Evolutionary conservation across 2,329 filamentous ascomycete genomes (phyloP).

Genomic region (Alternaria ventricosa): DNA sequence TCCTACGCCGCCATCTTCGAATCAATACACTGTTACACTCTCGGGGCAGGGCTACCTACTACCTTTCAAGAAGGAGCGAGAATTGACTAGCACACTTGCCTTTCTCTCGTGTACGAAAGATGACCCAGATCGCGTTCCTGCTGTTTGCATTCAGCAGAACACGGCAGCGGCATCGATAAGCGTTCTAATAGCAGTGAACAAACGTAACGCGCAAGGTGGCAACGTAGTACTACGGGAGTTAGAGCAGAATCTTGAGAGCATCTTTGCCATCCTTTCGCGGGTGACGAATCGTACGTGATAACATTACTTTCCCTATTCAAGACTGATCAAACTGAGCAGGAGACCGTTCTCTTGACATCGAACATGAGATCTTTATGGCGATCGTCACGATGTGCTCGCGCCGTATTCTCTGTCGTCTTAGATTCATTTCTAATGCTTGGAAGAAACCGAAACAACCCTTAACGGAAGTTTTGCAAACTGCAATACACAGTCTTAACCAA

Average conservation of each 20-base stretch:
- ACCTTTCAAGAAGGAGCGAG: neutral
- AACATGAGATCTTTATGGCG: conserved; percentile 10
- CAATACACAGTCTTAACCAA: neutral
- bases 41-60: neutral
- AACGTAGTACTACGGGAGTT: neutral
- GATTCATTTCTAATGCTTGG: conserved; percentile 4
- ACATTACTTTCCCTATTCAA: neutral
- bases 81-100: conserved; percentile 2
- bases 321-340: too few relatives aligned
- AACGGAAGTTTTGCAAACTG: too few relatives aligned
- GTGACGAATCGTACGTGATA: neutral
- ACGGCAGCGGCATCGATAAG: neutral
- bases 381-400: conserved; percentile 19
- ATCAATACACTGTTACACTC: neutral
- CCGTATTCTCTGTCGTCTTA: conserved; percentile 17
- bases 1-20: neutral
- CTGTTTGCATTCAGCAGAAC: conserved; percentile 1
- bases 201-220: too few relatives aligned
- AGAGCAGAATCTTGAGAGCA: neutral
- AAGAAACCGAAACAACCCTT: neutral
- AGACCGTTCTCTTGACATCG: neutral
- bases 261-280: neutral
- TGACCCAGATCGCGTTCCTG: neutral
- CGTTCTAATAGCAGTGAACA: neutral
- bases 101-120: neutral